Evolutionary conservation across 176 grass and related monocot genomes (phyloP).

Genomic region (maize (Zea mays)): DNA sequence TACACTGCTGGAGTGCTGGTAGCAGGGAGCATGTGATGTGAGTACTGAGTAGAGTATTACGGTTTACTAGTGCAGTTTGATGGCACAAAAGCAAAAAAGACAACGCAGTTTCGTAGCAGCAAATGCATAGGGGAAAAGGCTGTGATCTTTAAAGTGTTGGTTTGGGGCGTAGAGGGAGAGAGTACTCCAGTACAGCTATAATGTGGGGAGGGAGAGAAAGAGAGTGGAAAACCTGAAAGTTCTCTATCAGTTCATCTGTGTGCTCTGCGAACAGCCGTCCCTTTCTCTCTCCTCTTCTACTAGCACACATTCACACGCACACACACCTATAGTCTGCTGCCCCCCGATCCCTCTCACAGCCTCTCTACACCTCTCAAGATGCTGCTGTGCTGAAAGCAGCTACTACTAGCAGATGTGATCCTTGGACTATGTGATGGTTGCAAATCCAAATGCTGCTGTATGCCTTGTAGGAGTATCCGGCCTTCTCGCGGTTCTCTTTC

Average conservation of each 20-base stretch:
- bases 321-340: constrained; percentile 24
- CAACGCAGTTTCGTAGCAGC: constrained; percentile 63
- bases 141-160: constrained; percentile 64
- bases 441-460: constrained; percentile 50
- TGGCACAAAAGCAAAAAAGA: constrained; percentile 57
- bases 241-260: constrained; percentile 77
- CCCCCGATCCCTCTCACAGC: constrained; percentile 12
- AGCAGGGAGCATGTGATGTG: neutral
- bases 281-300: constrained; percentile 69
- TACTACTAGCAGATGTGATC: constrained; percentile 39
- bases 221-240: constrained; percentile 70
- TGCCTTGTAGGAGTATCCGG: constrained; percentile 1
- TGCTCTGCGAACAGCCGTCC: constrained; percentile 58
- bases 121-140: constrained; percentile 56
- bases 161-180: constrained; percentile 40
- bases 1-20: too few species aligned
- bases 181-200: neutral
- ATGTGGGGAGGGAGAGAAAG: constrained; percentile 27
- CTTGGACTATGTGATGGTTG: constrained; percentile 72
- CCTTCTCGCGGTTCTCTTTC: constrained; percentile 40
- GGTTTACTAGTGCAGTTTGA: constrained; percentile 25
- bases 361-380: constrained; percentile 35
- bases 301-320: constrained; percentile 48
- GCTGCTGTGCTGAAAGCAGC: constrained; percentile 33
- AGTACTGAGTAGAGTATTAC: constrained; percentile 14